Base-by-base conservation (phyloP, 2,329 filamentous ascomycete genomes). In the Colletotrichum simmondsii region DNA sequence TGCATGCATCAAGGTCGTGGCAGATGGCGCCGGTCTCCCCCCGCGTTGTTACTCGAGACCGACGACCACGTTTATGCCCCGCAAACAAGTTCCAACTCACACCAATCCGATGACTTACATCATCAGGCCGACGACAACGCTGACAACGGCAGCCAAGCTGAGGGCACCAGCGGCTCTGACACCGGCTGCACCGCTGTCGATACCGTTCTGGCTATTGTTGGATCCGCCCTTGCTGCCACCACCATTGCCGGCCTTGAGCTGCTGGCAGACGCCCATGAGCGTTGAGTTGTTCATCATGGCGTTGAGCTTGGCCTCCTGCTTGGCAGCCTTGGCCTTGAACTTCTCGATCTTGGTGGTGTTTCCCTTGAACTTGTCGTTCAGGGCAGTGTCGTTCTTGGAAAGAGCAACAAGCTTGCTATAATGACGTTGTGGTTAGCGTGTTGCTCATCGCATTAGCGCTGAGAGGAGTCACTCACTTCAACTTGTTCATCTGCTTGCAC, bases 211-310 rank as follows among this genome's bases (percentile, higher is more conserved):
- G 46, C 66, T 65, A 35, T 63, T 65, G 32, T 56, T 53, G 59
- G 60, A n/a, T 26, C 70, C 70, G 19, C 32, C 26, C 37, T 58
- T 72, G 46, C 46, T 66, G 14, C 32, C 28, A 19, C 46, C 70
- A 14, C 32, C 35, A 14, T 72, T 70, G 54, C 70, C 70, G 26
- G 26, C 37, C 70, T 72, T 72, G 32, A 60, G 42, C 35, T 64
- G 60, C 66, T 72, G 54, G 74, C 77, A 77, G 53, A 77, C 46
- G 37, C 70, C 67, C 49, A 77, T 72, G 26, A 84, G 78, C 54
- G 83, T 84, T 4, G 78, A 66, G 76, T 85, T 84, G 76, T 74
- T 74, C 76, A 77, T 75, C 76, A 84, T 62, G 35, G 61, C 71
- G 57, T 71, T 71, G 37, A 73, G 68, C 68, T 71, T 71, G 42